Percentiles rank a stretch among this genome's conserved stretches.
These are phyloP conservation scores for Suillus fuscotomentosus DNA, from an alignment of 768 basidiomycete species.

Conservation along the genomic window DNA sequence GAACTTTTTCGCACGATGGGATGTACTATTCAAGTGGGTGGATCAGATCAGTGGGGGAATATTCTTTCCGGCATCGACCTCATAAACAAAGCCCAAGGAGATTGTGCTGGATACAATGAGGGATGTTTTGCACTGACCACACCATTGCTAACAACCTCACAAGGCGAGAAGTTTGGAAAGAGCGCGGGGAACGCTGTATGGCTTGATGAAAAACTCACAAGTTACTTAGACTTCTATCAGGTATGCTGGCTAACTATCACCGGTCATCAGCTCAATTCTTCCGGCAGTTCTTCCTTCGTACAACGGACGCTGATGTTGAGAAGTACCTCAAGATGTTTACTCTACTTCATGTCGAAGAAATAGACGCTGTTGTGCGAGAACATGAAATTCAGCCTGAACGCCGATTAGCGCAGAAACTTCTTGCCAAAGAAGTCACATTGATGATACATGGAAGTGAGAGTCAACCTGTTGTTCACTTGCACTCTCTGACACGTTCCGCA, in stretches of 20 bases:
- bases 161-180: constrained; percentile 96
- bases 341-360: constrained; percentile 57
- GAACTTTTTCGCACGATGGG: constrained; percentile 60
- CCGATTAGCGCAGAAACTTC: constrained; percentile 47
- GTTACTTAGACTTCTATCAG: constrained; percentile 94
- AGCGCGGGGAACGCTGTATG: constrained; percentile 95
- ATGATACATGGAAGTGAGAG: constrained; percentile 56
- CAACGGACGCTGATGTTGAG: constrained; percentile 76
- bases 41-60: constrained; percentile 99
- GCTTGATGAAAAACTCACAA: constrained; percentile 77
- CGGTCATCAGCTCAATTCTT: not conserved
- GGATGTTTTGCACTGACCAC: constrained; percentile 85
- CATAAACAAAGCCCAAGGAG: constrained; percentile 52
- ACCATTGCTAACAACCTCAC: constrained; percentile 86
- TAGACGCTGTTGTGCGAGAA: constrained; percentile 51
- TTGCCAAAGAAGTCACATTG: constrained; percentile 59
- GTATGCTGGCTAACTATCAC: constrained; percentile 37
- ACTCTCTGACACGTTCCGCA: constrained; percentile 15
- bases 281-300: constrained; percentile 83
- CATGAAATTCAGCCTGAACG: constrained; percentile 56
- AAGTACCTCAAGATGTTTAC: constrained; percentile 84
- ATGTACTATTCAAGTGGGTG: constrained; percentile 90
- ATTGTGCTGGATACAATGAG: constrained; percentile 15
- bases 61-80: constrained; percentile 92
- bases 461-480: not conserved